Evolutionary conservation across 192 early-diverging fungal species (phyloP), one percentile per base, ranked within the genome.

Genomic region (Thamnidium elegans): DNA sequence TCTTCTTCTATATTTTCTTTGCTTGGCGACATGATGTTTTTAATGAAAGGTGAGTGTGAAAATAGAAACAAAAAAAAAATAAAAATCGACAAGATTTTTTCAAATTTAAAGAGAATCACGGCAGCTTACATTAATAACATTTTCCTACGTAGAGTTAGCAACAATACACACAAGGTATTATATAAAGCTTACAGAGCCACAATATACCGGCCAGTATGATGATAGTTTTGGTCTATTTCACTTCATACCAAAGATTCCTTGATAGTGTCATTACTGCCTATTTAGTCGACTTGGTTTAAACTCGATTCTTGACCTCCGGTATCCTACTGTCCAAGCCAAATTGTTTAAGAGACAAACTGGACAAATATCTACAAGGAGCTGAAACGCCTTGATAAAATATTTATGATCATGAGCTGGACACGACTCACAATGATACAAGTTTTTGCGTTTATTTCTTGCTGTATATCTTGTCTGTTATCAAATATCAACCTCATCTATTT

Each of bases 371-470:
- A 54, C 52, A 54, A 54, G 8, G 52, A 54, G 52, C 6, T 53
- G 2, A 53, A 53, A 26, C 51, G 26, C 30, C 30, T 53, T 53
- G 51, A 53, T 8, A 53, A 32, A n/a, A n/a, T 53, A 31, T 53
- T 53, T 53, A 53, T 8, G 51, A 53, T 53, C 51, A 53, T 30
- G 51, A 53, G 51, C 51, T 26, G 51, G 8, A 53, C 8, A 53
- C 8, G 2, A 53, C 2, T 31, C 51, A 53, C 51, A 53, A 31
- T 30, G 51, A 53, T 53, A 53, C 51, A 53, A 30, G 51, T 11
- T 53, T 53, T 26, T 53, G 51, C 51, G 51, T 53, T 4, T 26
- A 53, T 53, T 53, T 53, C 51, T 53, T 53, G 51, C 51, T 53
- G 51, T 26, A 53, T 53, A 53, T 53, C 8, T 5, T 53, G 51